phyloP scores from a whole-genome alignment of 257 asterid species.

The Knoxia roxburghii region DNA sequence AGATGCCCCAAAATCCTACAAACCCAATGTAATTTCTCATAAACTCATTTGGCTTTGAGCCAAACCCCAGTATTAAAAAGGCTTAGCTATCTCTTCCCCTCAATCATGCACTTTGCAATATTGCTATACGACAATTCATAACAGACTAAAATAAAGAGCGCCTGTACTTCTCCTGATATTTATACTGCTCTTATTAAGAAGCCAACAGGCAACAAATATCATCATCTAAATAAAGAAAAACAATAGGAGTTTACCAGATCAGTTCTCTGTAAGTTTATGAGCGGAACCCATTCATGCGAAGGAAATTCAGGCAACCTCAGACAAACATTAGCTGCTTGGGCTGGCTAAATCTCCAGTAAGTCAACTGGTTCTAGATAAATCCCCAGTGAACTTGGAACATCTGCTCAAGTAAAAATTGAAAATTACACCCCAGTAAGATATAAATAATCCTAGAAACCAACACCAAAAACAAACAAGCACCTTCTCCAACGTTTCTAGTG shows the following conservation, averaged over 20 bases:
- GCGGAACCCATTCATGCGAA: background rate
- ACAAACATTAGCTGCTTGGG: background rate
- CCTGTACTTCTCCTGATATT: background rate
- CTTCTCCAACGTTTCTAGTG: background rate
- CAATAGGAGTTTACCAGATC: background rate
- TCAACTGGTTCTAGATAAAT: background rate
- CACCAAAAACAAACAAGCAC: background rate
- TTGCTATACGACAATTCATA: background rate
- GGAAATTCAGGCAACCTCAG: slow-evolving; percentile 3
- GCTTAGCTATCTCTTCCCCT: background rate
- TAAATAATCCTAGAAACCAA: background rate
- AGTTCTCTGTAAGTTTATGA: background rate
- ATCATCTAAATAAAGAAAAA: background rate
- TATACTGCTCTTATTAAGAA: background rate
- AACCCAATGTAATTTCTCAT: background rate
- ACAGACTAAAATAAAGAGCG: background rate
- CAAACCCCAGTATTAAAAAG: background rate
- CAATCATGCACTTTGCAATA: background rate
- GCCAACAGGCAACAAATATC: background rate
- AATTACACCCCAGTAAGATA: background rate
- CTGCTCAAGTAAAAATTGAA: background rate
- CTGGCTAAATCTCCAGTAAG: slow-evolving; percentile 3
- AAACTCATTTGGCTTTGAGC: too few species aligned
- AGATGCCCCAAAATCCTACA: background rate
- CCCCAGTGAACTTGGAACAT: background rate